phyloP scores from a whole-genome alignment of 768 basidiomycete species.

The Infundibulicybe gibba region DNA sequence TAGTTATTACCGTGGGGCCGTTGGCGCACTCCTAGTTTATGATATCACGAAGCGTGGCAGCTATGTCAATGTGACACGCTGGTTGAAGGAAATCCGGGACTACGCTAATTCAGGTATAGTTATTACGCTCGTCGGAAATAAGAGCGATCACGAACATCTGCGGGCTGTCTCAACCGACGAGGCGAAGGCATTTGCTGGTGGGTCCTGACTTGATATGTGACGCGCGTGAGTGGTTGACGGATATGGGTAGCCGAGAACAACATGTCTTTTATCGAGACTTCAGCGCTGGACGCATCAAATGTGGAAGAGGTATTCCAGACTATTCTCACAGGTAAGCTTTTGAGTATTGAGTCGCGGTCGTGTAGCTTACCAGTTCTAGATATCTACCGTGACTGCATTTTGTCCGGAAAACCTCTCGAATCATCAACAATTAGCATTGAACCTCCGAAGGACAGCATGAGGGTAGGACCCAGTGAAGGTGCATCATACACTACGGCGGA shows the following conservation, averaged over 20 bases:
- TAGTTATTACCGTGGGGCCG: conserved; percentile 98
- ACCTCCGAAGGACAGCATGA: too few relatives aligned
- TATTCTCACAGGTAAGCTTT: conserved; percentile 77
- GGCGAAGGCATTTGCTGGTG: conserved; percentile 87
- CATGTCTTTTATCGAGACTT: conserved; percentile 96
- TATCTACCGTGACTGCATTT: too few relatives aligned
- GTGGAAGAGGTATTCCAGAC: conserved; percentile 98
- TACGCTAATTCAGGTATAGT: conserved; percentile 92
- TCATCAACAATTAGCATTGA: too few relatives aligned
- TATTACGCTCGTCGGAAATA: conserved; percentile 96
- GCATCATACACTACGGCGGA: conserved; percentile 69
- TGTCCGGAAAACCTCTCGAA: too few relatives aligned
- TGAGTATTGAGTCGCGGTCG: neutral
- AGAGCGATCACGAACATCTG: conserved; percentile 98
- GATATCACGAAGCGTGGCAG: conserved; percentile 94
- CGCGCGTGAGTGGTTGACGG: conserved; percentile 5
- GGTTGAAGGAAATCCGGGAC: conserved; percentile 95
- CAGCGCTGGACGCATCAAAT: conserved; percentile 98
- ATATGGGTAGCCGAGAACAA: conserved; percentile 73
- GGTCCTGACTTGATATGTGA: conserved; percentile 21
- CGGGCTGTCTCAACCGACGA: conserved; percentile 97
- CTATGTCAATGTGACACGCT: conserved; percentile 90
- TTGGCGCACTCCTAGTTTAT: conserved; percentile 89
- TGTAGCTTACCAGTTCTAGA: too few relatives aligned
- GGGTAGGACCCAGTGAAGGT: too few relatives aligned